Conservation (phyloP, 2,329 filamentous ascomycete genomes). For the Epicoccum nigrum region DNA sequence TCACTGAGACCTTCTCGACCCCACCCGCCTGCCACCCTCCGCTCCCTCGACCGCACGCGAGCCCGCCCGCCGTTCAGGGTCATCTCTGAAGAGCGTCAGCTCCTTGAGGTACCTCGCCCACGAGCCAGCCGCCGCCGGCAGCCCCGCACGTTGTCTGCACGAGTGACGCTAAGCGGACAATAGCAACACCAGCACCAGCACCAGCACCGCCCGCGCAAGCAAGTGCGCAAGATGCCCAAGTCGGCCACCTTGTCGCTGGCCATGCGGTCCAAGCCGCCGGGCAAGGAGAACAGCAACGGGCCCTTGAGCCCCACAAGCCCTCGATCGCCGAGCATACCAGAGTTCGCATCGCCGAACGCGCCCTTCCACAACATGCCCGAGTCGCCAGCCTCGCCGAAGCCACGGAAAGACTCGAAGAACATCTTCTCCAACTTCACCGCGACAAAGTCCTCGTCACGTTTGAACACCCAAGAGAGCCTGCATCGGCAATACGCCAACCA, state of each 20-base stretch:
- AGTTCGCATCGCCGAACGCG: slow-evolving; percentile 39
- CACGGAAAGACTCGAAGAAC: slow-evolving; percentile 47
- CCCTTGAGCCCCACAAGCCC: slow-evolving; percentile 46
- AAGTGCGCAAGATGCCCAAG: slow-evolving; percentile 48
- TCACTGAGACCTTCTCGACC: slow-evolving; percentile 26
- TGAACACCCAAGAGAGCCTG: slow-evolving; percentile 45
- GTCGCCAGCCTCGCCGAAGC: slow-evolving; percentile 44
- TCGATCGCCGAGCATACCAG: slow-evolving; percentile 36
- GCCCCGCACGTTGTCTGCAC: slow-evolving; percentile 5
- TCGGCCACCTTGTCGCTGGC: slow-evolving; percentile 46
- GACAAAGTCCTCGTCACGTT: slow-evolving; percentile 54
- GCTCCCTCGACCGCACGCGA: slow-evolving; percentile 20
- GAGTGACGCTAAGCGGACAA: slow-evolving; percentile 29
- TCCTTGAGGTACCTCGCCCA: slow-evolving; percentile 36
- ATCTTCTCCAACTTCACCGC: slow-evolving; percentile 58
- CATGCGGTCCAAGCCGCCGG: slow-evolving; percentile 39
- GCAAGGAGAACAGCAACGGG: slow-evolving; percentile 33
- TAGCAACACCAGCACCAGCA: slow-evolving; percentile 29
- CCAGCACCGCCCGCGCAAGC: slow-evolving; percentile 31
- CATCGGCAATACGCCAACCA: slow-evolving; percentile 44
- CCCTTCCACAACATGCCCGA: slow-evolving; percentile 40
- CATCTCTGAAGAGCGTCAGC: slow-evolving; percentile 20
- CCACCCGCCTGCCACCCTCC: slow-evolving; percentile 26
- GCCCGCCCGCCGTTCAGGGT: slow-evolving; percentile 21
- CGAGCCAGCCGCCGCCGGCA: slow-evolving; percentile 7